Conservation (phyloP, 1,139 yeast species). For the Taiozyma sp. region DNA sequence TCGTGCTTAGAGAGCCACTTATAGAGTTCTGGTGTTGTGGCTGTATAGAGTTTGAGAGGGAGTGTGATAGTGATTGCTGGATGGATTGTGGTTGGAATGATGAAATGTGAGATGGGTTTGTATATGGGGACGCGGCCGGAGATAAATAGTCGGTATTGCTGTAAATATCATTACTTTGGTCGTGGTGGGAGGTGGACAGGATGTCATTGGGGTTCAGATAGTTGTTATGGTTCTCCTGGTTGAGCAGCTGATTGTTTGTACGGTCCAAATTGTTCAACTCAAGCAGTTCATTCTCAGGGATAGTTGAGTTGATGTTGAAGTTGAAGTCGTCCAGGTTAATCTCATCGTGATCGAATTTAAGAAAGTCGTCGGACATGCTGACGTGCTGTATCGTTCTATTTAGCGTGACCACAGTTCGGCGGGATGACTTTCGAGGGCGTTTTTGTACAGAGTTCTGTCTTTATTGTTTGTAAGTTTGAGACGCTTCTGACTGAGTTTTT, state of each 20-base stretch:
- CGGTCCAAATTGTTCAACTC: slow-evolving; percentile 13
- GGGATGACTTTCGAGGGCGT: background rate
- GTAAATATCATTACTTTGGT: background rate
- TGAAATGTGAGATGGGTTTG: slow-evolving; percentile 13
- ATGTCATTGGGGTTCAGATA: background rate
- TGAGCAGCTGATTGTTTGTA: background rate
- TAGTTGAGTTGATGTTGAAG: slow-evolving; percentile 21
- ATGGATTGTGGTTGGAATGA: slow-evolving; percentile 20
- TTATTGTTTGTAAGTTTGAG: background rate
- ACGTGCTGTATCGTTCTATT: background rate
- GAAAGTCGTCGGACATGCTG: slow-evolving; percentile 22
- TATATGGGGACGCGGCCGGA: slow-evolving; percentile 22
- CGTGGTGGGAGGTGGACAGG: background rate
- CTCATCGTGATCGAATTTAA: slow-evolving; percentile 17
- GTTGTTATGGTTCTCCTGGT: background rate
- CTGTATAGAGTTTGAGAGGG: slow-evolving; percentile 3
- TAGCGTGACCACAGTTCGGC: background rate
- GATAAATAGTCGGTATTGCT: slow-evolving; percentile 12
- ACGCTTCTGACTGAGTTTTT: background rate
- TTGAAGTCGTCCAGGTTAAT: slow-evolving; percentile 21
- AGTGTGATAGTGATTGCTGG: background rate
- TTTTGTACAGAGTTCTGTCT: background rate
- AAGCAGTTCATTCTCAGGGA: slow-evolving; percentile 25
- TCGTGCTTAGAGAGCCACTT: slow-evolving; percentile 4
- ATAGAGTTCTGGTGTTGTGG: slow-evolving; percentile 4